Percentiles rank a stretch among this genome's conserved stretches.
Conservation (phyloP, 371 early-diverging fungal species). For the Mucor sp. region DNA sequence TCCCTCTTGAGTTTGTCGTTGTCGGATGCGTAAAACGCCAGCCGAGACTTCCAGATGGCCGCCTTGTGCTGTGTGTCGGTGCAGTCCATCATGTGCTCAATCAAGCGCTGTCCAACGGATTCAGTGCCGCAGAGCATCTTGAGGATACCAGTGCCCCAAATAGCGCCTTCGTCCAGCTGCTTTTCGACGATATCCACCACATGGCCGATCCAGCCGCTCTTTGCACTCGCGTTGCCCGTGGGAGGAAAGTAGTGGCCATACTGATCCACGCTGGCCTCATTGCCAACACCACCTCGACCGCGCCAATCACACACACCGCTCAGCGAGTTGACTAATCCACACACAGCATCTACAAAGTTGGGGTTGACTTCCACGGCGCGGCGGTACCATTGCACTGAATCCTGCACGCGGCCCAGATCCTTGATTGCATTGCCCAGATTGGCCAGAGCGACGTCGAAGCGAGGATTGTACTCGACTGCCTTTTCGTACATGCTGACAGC, state of each 20-base stretch:
- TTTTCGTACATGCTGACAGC: constrained; percentile 89
- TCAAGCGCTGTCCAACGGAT: constrained; percentile 31
- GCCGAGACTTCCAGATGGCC: constrained; percentile 33
- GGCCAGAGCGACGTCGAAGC: constrained; percentile 89
- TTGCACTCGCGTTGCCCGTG: constrained; percentile 20
- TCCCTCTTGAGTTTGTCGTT: constrained; percentile 44
- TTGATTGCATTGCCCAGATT: constrained; percentile 91
- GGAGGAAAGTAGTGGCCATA: constrained; percentile 35
- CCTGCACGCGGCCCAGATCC: constrained; percentile 88
- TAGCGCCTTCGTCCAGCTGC: constrained; percentile 70
- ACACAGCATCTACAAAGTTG: constrained; percentile 90
- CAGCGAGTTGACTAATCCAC: constrained; percentile 86
- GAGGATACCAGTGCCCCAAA: constrained; percentile 59
- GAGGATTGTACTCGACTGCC: constrained; percentile 84
- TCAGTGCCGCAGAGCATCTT: constrained; percentile 5
- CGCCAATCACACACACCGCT: constrained; percentile 92
- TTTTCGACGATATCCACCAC: constrained; percentile 79
- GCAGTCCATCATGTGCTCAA: constrained; percentile 31
- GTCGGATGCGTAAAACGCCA: constrained; percentile 22
- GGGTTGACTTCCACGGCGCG: constrained; percentile 87
- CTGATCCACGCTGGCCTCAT: constrained; percentile 41
- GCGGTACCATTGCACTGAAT: constrained; percentile 83
- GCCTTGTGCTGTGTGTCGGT: neutral
- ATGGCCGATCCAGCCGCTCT: constrained; percentile 78
- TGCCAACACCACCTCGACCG: constrained; percentile 68